Conservation (phyloP, 768 basidiomycete species). For the Mycena filopes region DNA sequence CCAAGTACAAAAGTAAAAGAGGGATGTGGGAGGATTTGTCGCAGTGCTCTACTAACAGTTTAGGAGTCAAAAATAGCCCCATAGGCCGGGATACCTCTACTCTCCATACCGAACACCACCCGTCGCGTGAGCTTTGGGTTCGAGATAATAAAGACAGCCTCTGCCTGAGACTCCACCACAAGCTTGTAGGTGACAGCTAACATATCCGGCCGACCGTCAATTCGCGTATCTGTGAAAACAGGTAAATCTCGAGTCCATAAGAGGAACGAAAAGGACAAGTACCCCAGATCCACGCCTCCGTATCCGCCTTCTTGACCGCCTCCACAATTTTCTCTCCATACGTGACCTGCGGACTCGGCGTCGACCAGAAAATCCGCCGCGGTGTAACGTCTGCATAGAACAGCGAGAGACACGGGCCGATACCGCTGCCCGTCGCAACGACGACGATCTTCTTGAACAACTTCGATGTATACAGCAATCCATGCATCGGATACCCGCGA, state of each 20-base stretch:
- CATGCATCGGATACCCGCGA: conserved; percentile 62
- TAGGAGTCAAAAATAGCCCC: conserved; percentile 54
- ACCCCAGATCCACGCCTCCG: conserved; percentile 49
- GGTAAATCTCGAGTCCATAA: neutral
- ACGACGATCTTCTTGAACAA: conserved; percentile 63
- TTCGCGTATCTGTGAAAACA: conserved; percentile 45
- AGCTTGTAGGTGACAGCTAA: conserved; percentile 50
- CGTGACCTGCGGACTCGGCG: conserved; percentile 51
- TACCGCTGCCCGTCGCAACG: conserved; percentile 66
- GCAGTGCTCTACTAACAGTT: no score
- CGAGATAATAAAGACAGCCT: conserved; percentile 55
- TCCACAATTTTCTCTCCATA: conserved; percentile 54
- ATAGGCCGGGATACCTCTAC: conserved; percentile 52
- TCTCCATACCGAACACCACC: conserved; percentile 53
- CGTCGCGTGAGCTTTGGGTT: conserved; percentile 52
- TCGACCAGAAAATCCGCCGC: conserved; percentile 53
- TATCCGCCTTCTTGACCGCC: conserved; percentile 50
- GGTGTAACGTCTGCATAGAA: conserved; percentile 49
- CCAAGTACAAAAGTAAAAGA: no score
- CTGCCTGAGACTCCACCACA: conserved; percentile 50
- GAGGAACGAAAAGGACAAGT: neutral
- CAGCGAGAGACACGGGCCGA: conserved; percentile 56
- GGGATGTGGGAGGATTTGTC: no score
- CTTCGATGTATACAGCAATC: conserved; percentile 58
- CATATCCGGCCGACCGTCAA: conserved; percentile 52